These are phyloP conservation scores for Boletus rubescentipes DNA, from an alignment of 768 basidiomycete species.

Conservation along the genomic window DNA sequence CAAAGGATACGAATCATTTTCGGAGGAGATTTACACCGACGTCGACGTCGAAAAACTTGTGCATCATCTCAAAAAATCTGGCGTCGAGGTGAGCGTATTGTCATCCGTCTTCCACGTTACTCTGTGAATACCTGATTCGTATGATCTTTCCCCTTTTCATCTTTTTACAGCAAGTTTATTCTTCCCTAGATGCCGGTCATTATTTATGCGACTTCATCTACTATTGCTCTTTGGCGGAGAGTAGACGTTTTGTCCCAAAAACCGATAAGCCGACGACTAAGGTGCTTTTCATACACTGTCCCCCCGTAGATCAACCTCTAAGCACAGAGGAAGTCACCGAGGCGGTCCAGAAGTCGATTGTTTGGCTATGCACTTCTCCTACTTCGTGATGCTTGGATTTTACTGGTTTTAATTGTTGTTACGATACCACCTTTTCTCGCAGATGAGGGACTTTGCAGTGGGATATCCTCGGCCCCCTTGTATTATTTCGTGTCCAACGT, in stretches of 20 bases:
- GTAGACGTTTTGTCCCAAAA: conserved; percentile 42
- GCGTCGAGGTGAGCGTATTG: conserved; percentile 30
- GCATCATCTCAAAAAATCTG: conserved; percentile 32
- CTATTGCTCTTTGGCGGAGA: conserved; percentile 73
- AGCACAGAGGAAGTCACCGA: conserved; percentile 67
- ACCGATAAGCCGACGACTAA: conserved; percentile 34
- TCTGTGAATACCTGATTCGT: conserved; percentile 8
- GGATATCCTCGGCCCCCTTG: neutral
- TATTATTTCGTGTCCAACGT: conserved; percentile 2
- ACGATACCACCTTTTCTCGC: conserved; percentile 17
- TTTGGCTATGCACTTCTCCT: conserved; percentile 48
- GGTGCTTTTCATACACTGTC: conserved; percentile 72
- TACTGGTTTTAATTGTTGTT: neutral
- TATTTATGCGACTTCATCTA: conserved; percentile 77
- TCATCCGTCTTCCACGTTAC: neutral
- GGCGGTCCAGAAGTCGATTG: conserved; percentile 57
- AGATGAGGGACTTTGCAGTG: conserved; percentile 27
- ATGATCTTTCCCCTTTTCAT: neutral
- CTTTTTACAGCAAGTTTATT: conserved; percentile 55
- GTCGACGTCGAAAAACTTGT: conserved; percentile 39
- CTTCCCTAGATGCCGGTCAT: conserved; percentile 75
- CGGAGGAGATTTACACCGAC: conserved; percentile 37
- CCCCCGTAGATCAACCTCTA: conserved; percentile 63
- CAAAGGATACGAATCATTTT: conserved; percentile 36
- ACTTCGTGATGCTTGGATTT: conserved; percentile 13